phyloP scores from a whole-genome alignment of 345 rosid genomes.

The Ceriops decandra region DNA sequence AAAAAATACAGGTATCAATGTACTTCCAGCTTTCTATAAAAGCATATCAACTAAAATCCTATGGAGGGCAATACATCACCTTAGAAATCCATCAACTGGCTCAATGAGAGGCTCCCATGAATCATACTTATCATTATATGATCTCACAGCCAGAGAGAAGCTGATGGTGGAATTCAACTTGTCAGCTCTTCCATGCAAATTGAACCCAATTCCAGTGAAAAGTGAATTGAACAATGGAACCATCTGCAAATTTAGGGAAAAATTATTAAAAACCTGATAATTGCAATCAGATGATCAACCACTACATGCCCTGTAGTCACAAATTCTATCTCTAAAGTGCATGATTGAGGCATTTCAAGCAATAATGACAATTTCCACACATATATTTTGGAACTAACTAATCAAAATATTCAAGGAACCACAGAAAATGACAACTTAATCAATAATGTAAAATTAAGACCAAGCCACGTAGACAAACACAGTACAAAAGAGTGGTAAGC shows the following conservation, averaged over 20 bases:
- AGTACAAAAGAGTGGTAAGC: background rate
- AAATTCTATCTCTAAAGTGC: background rate
- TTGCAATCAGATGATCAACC: slow-evolving; percentile 5
- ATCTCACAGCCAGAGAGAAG: slow-evolving; percentile 82
- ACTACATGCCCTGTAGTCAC: background rate
- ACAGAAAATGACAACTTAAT: background rate
- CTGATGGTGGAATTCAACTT: slow-evolving; percentile 63
- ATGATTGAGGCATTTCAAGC: background rate
- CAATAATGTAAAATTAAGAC: background rate
- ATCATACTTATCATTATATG: slow-evolving; percentile 88
- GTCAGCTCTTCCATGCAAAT: slow-evolving; percentile 62
- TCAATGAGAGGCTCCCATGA: slow-evolving; percentile 96
- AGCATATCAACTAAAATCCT: too few species aligned
- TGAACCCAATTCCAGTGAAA: slow-evolving; percentile 65
- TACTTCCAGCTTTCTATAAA: too few species aligned
- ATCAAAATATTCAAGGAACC: background rate
- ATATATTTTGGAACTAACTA: background rate
- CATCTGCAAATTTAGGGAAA: slow-evolving; percentile 57
- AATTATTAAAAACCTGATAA: slow-evolving; percentile 2
- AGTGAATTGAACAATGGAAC: slow-evolving; percentile 87
- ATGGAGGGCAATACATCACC: slow-evolving; percentile 37
- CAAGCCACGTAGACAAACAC: background rate
- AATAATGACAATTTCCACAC: background rate
- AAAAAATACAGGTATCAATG: too few species aligned
- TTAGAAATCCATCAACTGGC: slow-evolving; percentile 72